Evolutionary conservation across 441 rosid species (phyloP).

Genomic region (Pelargonium australe): DNA sequence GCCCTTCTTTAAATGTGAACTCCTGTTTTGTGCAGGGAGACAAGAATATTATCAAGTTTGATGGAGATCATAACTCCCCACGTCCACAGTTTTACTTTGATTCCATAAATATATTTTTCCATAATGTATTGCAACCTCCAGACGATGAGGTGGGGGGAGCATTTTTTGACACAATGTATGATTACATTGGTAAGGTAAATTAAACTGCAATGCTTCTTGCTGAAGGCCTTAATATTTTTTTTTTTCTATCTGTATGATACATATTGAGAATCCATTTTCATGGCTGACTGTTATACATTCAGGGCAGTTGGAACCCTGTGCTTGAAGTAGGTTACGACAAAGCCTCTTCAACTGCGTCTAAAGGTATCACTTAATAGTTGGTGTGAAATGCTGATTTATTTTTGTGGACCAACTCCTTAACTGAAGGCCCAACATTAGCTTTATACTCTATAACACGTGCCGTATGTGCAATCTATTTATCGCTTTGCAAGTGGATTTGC

Average conservation of each 20-base stretch:
- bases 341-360: constrained; percentile 41
- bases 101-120: constrained; percentile 91
- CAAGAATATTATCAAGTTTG: constrained; percentile 95
- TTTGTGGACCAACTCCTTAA: too few species aligned
- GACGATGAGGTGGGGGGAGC: constrained; percentile 65
- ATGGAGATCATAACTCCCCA: constrained; percentile 98
- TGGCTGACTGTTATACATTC: constrained; percentile 35
- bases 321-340: constrained; percentile 38
- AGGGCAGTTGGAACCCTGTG: constrained; percentile 61
- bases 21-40: constrained; percentile 63
- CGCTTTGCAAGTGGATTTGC: too few species aligned
- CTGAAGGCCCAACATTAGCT: too few species aligned
- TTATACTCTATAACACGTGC: too few species aligned
- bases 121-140: constrained; percentile 93
- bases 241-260: constrained; percentile 16
- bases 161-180: constrained; percentile 53
- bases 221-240: constrained; percentile 18
- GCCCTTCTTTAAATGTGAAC: constrained; percentile 16
- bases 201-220: constrained; percentile 18
- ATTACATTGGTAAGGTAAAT: constrained; percentile 75
- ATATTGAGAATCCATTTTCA: constrained; percentile 21
- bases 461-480: too few species aligned
- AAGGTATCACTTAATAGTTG: constrained; percentile 29
- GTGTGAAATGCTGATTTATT: constrained; percentile 10
- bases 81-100: constrained; percentile 96